A percentile compares a stretch with the other conserved stretches of the same genome.
phyloP scores from a whole-genome alignment of 1,284 basidiomycete genomes.

The Chalciporus piperatoides region DNA sequence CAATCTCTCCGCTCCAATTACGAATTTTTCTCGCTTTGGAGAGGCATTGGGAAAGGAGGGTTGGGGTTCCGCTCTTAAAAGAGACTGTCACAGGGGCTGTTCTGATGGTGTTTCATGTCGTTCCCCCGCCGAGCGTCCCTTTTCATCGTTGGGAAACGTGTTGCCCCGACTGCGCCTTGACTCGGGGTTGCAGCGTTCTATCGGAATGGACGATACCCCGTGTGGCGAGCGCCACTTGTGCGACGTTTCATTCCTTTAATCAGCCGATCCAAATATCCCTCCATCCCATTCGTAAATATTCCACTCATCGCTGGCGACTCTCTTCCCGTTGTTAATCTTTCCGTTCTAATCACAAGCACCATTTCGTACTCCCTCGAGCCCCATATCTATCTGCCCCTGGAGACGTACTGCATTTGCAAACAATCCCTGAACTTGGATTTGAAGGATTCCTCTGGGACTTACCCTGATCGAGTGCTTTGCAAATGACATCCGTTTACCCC shows the following conservation, averaged over 20 bases:
- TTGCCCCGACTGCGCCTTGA: not conserved
- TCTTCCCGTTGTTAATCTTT: not conserved
- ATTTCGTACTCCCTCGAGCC: not conserved
- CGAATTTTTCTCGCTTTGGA: not conserved
- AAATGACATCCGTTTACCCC: no score
- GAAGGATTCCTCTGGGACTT: no score
- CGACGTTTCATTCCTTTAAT: no score
- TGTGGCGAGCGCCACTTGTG: not conserved
- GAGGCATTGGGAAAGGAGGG: not conserved
- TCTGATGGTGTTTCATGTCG: not conserved
- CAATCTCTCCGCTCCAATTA: not conserved
- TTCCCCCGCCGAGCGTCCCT: not conserved
- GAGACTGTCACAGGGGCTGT: no score
- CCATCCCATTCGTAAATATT: not conserved
- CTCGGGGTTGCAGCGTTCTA: not conserved
- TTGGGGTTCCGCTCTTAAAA: not conserved
- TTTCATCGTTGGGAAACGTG: not conserved
- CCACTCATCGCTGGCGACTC: not conserved
- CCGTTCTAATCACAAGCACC: not conserved
- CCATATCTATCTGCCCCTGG: no score
- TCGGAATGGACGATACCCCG: not conserved
- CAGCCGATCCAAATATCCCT: not conserved
- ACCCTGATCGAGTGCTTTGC: no score
- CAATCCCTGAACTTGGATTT: no score
- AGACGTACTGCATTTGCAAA: no score